phyloP scores from a whole-genome alignment of 441 rosid genomes.

The Adansonia madagascariensis region DNA sequence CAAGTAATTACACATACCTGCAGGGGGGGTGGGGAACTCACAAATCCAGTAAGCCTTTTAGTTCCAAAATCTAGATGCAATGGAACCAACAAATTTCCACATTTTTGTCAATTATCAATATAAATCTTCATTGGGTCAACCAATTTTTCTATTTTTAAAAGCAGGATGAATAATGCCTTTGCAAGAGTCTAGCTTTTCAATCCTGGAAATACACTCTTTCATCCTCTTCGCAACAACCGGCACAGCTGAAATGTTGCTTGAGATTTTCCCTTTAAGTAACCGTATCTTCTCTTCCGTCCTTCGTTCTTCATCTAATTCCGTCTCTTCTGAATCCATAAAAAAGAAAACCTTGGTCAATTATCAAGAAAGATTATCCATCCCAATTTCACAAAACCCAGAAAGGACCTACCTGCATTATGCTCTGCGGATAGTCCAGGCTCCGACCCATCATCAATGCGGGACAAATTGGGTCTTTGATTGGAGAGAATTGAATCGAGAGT shows the following conservation, averaged over 20 bases:
- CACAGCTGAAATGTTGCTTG: constrained; percentile 43
- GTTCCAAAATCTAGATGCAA: not conserved
- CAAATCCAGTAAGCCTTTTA: not conserved
- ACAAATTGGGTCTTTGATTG: constrained; percentile 41
- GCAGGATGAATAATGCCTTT: constrained; percentile 49
- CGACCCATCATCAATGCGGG: constrained; percentile 27
- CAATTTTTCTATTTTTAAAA: constrained; percentile 42
- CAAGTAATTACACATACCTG: constrained; percentile 12
- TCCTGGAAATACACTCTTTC: constrained; percentile 53
- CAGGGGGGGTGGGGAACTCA: not conserved
- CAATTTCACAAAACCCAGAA: not conserved
- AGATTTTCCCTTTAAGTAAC: constrained; percentile 45
- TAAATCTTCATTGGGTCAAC: constrained; percentile 31
- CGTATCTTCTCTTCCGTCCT: constrained; percentile 38
- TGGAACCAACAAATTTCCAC: not conserved
- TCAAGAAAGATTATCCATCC: not conserved
- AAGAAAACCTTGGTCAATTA: constrained; percentile 22
- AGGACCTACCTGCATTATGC: constrained; percentile 46
- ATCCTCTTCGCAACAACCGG: constrained; percentile 53
- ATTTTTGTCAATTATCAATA: not conserved
- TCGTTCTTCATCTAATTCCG: constrained; percentile 33
- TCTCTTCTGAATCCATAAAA: constrained; percentile 32
- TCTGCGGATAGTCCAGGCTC: constrained; percentile 39
- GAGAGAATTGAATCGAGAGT: constrained; percentile 45
- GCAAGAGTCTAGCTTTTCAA: constrained; percentile 43